Conservation (phyloP, 2,329 filamentous ascomycete species). For the Aspergillus sp. region DNA sequence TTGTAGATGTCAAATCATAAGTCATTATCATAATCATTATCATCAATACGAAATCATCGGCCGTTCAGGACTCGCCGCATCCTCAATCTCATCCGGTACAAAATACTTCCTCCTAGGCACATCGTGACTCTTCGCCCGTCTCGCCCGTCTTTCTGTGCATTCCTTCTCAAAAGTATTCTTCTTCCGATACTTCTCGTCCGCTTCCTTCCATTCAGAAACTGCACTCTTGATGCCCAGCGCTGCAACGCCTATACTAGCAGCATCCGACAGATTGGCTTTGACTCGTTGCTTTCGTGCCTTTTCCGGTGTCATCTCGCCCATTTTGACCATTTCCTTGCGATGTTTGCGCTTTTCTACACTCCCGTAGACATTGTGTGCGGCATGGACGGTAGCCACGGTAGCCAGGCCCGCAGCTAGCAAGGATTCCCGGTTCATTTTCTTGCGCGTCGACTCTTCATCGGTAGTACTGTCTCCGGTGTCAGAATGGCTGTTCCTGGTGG, state of each 20-base stretch:
- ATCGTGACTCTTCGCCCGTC: slow-evolving; percentile 20
- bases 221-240: slow-evolving; percentile 65
- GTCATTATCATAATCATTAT: neutral
- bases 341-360: slow-evolving; percentile 61
- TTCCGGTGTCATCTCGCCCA: slow-evolving; percentile 59
- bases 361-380: slow-evolving; percentile 60
- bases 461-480: slow-evolving; percentile 51
- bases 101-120: slow-evolving; percentile 7
- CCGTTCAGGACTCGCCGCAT: neutral
- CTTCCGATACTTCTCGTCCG: slow-evolving; percentile 57
- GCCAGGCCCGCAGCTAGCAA: slow-evolving; percentile 62
- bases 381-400: slow-evolving; percentile 65
- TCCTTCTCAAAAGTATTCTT: slow-evolving; percentile 51
- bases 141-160: slow-evolving; percentile 36
- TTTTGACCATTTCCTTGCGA: slow-evolving; percentile 54
- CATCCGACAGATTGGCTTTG: slow-evolving; percentile 61
- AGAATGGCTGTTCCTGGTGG: slow-evolving; percentile 39
- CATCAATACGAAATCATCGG: neutral
- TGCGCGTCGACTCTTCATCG: slow-evolving; percentile 59
- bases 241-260: slow-evolving; percentile 62
- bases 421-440: slow-evolving; percentile 64
- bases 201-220: slow-evolving; percentile 63
- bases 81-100: slow-evolving; percentile 27
- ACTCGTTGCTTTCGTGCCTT: slow-evolving; percentile 59
- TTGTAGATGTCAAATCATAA: too few relatives aligned